phyloP scores from a whole-genome alignment of 257 asterid genomes.

The Solanum piurae region DNA sequence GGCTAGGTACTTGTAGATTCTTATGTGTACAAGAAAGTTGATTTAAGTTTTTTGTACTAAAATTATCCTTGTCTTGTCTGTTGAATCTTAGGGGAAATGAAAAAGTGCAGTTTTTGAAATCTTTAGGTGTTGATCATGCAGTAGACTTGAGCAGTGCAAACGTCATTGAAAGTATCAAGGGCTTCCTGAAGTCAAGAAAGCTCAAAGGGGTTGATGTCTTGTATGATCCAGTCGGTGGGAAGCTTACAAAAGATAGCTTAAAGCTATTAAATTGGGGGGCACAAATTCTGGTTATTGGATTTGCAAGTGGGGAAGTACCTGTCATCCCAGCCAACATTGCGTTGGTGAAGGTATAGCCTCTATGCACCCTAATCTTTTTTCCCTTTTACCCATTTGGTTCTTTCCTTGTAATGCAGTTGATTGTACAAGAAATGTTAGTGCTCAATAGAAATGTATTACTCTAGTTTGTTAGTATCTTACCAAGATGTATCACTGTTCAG shows the following conservation, averaged over 20 bases:
- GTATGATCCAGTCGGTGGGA: conserved; percentile 97
- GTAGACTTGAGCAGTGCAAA: conserved; percentile 66
- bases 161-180: conserved; percentile 61
- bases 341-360: conserved; percentile 70
- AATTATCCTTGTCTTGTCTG: conserved; percentile 1
- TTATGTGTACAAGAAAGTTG: neutral
- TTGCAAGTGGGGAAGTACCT: conserved; percentile 95
- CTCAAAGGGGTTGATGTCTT: conserved; percentile 87
- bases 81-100: conserved; percentile 55
- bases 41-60: neutral
- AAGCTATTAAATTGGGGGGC: conserved; percentile 94
- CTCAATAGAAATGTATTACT: neutral
- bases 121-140: conserved; percentile 80
- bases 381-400: neutral
- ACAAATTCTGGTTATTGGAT: conserved; percentile 81
- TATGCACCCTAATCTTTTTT: neutral
- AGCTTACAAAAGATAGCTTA: conserved; percentile 66
- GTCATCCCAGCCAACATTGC: conserved; percentile 80
- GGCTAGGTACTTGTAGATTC: conserved; percentile 51
- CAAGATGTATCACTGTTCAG: neutral
- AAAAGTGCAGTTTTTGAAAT: conserved; percentile 64
- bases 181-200: conserved; percentile 57
- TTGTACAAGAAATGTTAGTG: neutral
- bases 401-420: neutral
- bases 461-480: neutral